These are phyloP conservation scores for Tetrastigma voinierianum DNA, from an alignment of 164 flowering plant species.

Conservation along the genomic window DNA sequence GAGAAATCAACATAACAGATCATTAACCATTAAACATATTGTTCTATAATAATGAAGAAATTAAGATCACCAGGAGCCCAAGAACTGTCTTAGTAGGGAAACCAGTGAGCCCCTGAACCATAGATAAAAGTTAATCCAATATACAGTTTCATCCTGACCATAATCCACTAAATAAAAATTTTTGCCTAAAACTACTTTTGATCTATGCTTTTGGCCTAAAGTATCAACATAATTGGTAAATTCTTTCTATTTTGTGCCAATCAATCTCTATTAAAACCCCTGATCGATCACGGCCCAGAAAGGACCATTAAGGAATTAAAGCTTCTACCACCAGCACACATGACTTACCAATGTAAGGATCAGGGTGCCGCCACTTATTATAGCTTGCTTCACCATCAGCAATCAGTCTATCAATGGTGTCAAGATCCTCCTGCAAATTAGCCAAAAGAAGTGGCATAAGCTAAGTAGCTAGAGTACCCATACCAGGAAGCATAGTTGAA, in stretches of 20 bases:
- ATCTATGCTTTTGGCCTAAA: no score
- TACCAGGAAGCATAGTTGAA: no score
- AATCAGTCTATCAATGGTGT: conserved; percentile 80
- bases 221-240: neutral
- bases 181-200: no score
- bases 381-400: conserved; percentile 68
- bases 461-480: no score
- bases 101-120: conserved; percentile 6
- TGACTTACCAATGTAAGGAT: conserved; percentile 91
- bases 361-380: conserved; percentile 90
- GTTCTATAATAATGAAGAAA: no score
- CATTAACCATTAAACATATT: conserved; percentile 20
- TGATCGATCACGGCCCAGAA: neutral
- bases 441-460: conserved; percentile 3
- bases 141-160: neutral
- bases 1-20: neutral
- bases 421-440: conserved; percentile 68
- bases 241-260: neutral
- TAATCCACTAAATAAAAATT: neutral
- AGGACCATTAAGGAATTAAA: neutral
- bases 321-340: neutral
- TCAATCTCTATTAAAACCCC: neutral
- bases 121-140: neutral
- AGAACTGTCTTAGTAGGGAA: conserved; percentile 59
- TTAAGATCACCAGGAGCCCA: conserved; percentile 99